Base-by-base conservation (phyloP, 192 early-diverging fungal genomes). In the Backusella westeae region DNA sequence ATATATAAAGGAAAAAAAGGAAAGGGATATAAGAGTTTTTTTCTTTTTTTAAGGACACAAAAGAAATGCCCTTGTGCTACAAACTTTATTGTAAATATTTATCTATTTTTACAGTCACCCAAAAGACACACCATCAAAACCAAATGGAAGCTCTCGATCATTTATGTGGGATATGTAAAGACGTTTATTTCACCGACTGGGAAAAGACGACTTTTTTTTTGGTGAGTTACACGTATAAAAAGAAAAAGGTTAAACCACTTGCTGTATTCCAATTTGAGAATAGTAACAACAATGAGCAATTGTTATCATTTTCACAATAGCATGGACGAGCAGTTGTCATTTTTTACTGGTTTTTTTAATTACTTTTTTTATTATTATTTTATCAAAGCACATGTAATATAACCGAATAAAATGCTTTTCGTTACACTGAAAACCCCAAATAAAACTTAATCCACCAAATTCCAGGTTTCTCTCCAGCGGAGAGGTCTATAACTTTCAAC, bases 401-500 rank as follows among this genome's bases (percentile, higher is more conserved):
- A 63, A 29, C 56, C 56, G 56, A 63, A 63, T 63, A 63, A 63
- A 63, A 63, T 63, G 8, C 26, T 63, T 14, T 29, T 63, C 32
- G 56, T 63, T 63, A 63, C 56, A 63, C 56, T 9, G 56, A 26
- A 63, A 63, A 63, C 3, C 23, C 26, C 21, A 63, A 63, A 29
- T 29, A 12, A 63, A 63, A 63, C 29, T 21, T 63, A 63, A 75
- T 65, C 74, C 36, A 78, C 80, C 38, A 97, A 86, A 77, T 95
- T 94, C 95, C 96, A 97, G 0, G 89, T 83, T 6, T 82, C 86
- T 4, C 91, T 75, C 96, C 96, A 97, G 71, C 87, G 82, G 42
- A 89, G 88, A 34, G 85, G 78, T 29, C 77, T 75, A 52, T 88
- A 85, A 68, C 88, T 86, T n/a, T 39, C 79, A 14, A 90, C 90